Base-by-base conservation (phyloP, 2,329 filamentous ascomycete genomes). In the Furcasterigmium sp. region DNA sequence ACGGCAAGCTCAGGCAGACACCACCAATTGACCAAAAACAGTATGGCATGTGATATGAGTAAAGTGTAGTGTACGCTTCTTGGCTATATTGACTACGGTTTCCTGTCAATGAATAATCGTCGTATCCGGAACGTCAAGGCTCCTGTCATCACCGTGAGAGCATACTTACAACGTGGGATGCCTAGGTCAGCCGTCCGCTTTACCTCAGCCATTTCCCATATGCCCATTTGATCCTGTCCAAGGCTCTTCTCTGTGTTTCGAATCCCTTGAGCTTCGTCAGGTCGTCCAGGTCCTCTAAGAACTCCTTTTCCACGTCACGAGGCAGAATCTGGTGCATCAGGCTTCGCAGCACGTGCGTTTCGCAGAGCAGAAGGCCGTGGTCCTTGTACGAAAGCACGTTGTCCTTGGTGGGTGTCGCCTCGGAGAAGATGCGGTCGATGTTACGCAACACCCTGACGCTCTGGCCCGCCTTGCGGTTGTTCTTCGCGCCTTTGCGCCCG, bases 361-460 rank as follows among this genome's bases (percentile, higher is more conserved):
- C 91, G 60, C 89, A 95, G 5, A 98, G 73, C 34, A 98, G 69
- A 46, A 96, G 69, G 2, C 93, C 93, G 54, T 95, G 89, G 54
- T 97, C 90, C 63, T 91, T 94, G 70, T 95, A 96, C 2, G 85
- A 84, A 39, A 97, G 72, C 48, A 91, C 77, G 38, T 75, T 87
- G 56, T 84, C 85, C 46, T 86, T 75, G 9, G 81, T 83, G 0
- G 84, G 79, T n/a, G 74, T 74, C 4, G 84, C 82, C 50, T 80
- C 76, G 10, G 79, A 81, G 38, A 91, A 69, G 48, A 88, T 85
- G 40, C 91, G 85, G 63, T 95, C 88, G 51, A 95, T 88, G 60
- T 93, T 95, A 48, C 91, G 82, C 50, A 97, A 71, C 29, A 91
- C 81, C 47, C 90, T 80, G 28, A 91, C 69, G 48, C 88, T 83